Base-by-base conservation (phyloP, 1,284 basidiomycete species). In the Austroboletus novae-zelandiae region DNA sequence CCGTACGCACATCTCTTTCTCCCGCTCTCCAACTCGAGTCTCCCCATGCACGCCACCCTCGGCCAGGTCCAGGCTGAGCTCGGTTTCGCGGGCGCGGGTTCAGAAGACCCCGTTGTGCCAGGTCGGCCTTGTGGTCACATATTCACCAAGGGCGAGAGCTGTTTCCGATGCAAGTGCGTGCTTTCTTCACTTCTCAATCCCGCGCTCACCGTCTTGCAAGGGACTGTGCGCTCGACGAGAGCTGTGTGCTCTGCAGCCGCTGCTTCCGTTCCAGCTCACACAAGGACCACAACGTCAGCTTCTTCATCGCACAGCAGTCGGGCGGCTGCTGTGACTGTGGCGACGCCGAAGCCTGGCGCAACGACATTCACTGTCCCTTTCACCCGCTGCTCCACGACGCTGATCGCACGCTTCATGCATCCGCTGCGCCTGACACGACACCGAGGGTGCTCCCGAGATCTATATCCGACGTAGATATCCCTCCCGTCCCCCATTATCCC, bases 301-400 rank as follows among this genome's bases (percentile, higher is more conserved):
- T 95, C 73, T 92, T 91, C 67, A 88, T 93, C 54, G 87, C 91
- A 10, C 91, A 93, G 56, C 89, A 95, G 61, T 89, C 91, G 0
- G 91, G 91, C 9, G 89, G 92, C 4, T 94, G 90, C 57, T 97
- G 94, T 65, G 94, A 96, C 69, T 97, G 94, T 61, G 92, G 93
- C 18, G 94, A 96, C 62, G 74, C 79, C 25, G 89, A 94, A 62
- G 91, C 91, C 2, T 97, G 93, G 92, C 77, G 83, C 29, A 61
- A 63, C 6, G 72, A 79, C 29, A 78, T 90, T 18, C 71, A 76
- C 7, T 96, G 93, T 66, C 81, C 84, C 0, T 80, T 81, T 61
- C 93, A 94, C 62, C 79, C 81, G 9, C 58, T 70, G 37, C 52
- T 63, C 31, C 47, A 40, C 29, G 51, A 50, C 8, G 5, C 51